phyloP scores from a whole-genome alignment of 2,329 filamentous ascomycete genomes.

The Reticulascus tulasneorum region DNA sequence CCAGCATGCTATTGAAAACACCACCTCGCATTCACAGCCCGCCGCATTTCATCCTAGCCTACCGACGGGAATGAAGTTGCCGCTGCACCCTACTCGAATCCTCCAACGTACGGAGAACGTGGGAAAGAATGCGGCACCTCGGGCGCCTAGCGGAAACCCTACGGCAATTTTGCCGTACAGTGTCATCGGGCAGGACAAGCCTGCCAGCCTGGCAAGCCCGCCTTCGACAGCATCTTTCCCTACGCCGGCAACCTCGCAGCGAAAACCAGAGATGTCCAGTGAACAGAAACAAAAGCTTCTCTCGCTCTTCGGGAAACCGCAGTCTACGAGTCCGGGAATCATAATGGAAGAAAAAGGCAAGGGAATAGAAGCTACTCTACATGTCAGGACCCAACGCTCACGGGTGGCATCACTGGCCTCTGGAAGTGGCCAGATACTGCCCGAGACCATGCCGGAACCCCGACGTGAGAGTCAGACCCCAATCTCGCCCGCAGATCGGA shows the following conservation, averaged over 20 bases:
- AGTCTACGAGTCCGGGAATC: conserved; percentile 16
- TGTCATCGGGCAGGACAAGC: conserved; percentile 8
- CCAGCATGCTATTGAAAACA: too few species aligned
- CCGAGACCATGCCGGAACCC: conserved; percentile 22
- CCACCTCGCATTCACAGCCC: too few species aligned
- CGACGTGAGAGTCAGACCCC: conserved; percentile 48
- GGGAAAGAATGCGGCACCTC: conserved; percentile 1
- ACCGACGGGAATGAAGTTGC: too few species aligned
- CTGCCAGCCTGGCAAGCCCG: conserved; percentile 19
- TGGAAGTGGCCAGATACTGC: conserved; percentile 26
- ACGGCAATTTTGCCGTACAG: not conserved
- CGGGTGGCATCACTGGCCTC: conserved; percentile 42
- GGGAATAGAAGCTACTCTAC: conserved; percentile 23
- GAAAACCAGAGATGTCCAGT: conserved; percentile 29
- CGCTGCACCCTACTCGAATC: conserved; percentile 2
- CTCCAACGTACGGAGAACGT: conserved; percentile 4
- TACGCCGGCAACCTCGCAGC: conserved; percentile 22
- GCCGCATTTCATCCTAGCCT: too few species aligned
- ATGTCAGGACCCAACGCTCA: conserved; percentile 25
- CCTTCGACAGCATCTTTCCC: conserved; percentile 23
- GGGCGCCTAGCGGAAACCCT: not conserved
- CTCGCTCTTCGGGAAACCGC: conserved; percentile 58
- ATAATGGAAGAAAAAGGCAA: conserved; percentile 19
- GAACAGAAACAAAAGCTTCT: conserved; percentile 47
- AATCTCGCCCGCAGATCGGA: conserved; percentile 68